A percentile compares a stretch with the other conserved stretches of the same genome.
Evolutionary conservation across 257 asterid species (phyloP).

Genomic region (Cordia subcordata): DNA sequence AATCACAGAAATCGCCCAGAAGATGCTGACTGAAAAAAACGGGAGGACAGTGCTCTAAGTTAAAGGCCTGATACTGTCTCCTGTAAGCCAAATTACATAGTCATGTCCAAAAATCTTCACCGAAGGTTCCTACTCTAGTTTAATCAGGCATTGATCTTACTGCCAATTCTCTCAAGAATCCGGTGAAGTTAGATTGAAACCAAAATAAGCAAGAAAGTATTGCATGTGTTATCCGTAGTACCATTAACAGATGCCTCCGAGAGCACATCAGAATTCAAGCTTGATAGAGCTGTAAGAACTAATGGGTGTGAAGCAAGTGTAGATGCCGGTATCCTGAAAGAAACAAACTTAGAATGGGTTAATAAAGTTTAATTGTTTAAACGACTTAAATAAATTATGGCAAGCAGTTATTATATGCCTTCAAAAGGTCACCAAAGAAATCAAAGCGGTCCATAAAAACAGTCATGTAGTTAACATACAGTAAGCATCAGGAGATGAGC

Average conservation of each 20-base stretch:
- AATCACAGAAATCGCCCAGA: no score
- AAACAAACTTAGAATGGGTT: conserved; percentile 8
- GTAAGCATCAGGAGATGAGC: no score
- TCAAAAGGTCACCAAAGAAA: background rate
- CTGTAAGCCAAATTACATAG: background rate
- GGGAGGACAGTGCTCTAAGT: no score
- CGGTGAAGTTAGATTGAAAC: background rate
- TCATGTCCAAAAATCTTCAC: background rate
- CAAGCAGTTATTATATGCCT: background rate
- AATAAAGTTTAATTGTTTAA: background rate
- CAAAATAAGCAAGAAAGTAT: conserved; percentile 4
- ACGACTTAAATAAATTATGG: background rate
- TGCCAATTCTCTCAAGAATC: no score
- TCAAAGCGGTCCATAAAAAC: background rate
- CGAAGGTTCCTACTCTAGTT: background rate
- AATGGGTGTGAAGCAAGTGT: conserved; percentile 84
- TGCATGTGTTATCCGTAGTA: conserved; percentile 26
- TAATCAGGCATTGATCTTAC: no score
- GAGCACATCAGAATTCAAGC: conserved; percentile 71
- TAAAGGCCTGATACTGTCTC: background rate
- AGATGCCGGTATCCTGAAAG: conserved; percentile 88
- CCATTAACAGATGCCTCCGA: conserved; percentile 96
- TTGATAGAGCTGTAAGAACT: conserved; percentile 86
- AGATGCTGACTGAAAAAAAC: no score
- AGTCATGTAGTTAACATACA: no score